A percentile compares a stretch with the other conserved stretches of the same genome.
Evolutionary conservation across 805 yeast genomes (phyloP).

Genomic region (Wickerhamomyces pijperi): DNA sequence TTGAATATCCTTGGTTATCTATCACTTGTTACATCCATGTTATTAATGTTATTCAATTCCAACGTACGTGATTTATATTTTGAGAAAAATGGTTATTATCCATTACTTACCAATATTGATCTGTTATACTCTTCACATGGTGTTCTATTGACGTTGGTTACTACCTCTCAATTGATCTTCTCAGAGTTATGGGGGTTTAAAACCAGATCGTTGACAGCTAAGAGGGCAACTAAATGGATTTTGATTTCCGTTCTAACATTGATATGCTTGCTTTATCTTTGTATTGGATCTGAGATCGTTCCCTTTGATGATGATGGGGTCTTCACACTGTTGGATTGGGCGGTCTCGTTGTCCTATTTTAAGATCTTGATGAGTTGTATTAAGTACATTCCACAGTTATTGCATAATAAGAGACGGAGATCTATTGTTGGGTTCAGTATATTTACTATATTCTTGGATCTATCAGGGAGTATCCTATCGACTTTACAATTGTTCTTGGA

Average conservation of each 20-base stretch:
- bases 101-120: conserved; percentile 33
- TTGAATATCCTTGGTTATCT: conserved; percentile 37
- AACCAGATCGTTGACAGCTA: conserved; percentile 9
- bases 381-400: conserved; percentile 70
- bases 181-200: conserved; percentile 16
- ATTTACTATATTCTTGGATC: conserved; percentile 30
- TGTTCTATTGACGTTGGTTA: conserved; percentile 25
- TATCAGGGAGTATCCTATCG: conserved; percentile 23
- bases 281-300: conserved; percentile 6
- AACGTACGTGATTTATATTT: conserved; percentile 22
- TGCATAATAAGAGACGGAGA: conserved; percentile 65
- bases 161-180: conserved; percentile 27
- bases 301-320: neutral
- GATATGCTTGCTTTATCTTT: conserved; percentile 3
- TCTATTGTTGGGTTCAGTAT: conserved; percentile 83
- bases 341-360: conserved; percentile 26
- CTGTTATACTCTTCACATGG: conserved; percentile 39
- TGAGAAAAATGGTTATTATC: conserved; percentile 22
- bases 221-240: conserved; percentile 12
- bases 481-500: conserved; percentile 15
- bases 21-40: conserved; percentile 30
- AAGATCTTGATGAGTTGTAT: conserved; percentile 38
- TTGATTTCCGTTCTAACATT: conserved; percentile 4
- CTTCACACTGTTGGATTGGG: conserved; percentile 21
- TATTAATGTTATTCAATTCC: conserved; percentile 27